These are phyloP conservation scores for Colletotrichum liaoningense DNA, from an alignment of 2,329 filamentous ascomycete genomes.

Conservation along the genomic window DNA sequence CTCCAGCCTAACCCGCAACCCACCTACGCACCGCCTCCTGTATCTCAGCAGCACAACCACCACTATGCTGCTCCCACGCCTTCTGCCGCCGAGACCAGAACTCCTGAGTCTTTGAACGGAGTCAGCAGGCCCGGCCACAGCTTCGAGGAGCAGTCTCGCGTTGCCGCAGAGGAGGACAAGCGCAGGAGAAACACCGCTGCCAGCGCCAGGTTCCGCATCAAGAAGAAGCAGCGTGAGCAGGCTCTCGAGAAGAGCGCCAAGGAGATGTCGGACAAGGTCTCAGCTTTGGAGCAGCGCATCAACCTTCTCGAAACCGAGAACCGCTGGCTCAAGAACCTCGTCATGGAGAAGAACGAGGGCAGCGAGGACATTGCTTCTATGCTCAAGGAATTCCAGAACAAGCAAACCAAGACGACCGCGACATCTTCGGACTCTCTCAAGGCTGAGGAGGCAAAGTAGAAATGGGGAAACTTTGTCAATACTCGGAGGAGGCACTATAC, in stretches of 20 bases:
- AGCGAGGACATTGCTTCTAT: conserved; percentile 64
- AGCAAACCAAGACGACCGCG: conserved; percentile 35
- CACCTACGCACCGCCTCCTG: conserved; percentile 53
- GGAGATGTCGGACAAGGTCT: conserved; percentile 85
- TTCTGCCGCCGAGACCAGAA: conserved; percentile 57
- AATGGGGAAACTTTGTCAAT: neutral
- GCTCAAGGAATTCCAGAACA: conserved; percentile 62
- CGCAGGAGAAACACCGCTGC: conserved; percentile 89
- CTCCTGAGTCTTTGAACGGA: conserved; percentile 53
- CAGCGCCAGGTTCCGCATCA: conserved; percentile 88
- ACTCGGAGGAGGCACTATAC: neutral
- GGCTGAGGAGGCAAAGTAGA: conserved; percentile 9
- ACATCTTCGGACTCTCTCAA: conserved; percentile 13
- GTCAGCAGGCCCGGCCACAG: conserved; percentile 57
- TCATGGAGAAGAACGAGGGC: conserved; percentile 83
- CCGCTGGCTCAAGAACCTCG: conserved; percentile 82
- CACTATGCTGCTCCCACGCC: conserved; percentile 37
- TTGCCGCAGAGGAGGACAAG: conserved; percentile 89
- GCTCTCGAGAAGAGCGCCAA: conserved; percentile 84
- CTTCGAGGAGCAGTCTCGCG: conserved; percentile 77
- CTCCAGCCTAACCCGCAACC: conserved; percentile 64
- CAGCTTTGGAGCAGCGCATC: conserved; percentile 77
- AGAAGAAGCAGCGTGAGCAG: conserved; percentile 96
- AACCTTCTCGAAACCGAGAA: conserved; percentile 85
- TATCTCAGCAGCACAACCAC: conserved; percentile 49